These are phyloP conservation scores for Cordyceps javanica DNA, from an alignment of 2,329 filamentous ascomycete species.

Conservation along the genomic window DNA sequence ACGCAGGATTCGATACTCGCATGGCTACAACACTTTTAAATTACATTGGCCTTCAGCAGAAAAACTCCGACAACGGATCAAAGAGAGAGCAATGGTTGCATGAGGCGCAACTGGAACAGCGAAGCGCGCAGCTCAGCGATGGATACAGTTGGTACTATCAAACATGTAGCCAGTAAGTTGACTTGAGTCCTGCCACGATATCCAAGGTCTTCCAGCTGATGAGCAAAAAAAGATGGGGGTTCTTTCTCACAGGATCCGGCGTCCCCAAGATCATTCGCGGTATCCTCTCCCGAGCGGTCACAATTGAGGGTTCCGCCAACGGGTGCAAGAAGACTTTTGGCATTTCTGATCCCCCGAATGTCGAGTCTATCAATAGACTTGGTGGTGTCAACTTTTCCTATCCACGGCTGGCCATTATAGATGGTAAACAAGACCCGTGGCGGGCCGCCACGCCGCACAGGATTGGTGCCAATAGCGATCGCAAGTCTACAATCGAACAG, in stretches of 20 bases:
- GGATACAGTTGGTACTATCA: slow-evolving; percentile 45
- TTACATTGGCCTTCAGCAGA: slow-evolving; percentile 34
- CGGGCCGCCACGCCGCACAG: slow-evolving; percentile 66
- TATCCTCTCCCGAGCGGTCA: slow-evolving; percentile 64
- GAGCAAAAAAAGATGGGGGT: slow-evolving; percentile 58
- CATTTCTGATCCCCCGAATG: slow-evolving; percentile 56
- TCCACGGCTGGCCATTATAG: slow-evolving; percentile 67
- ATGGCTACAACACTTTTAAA: slow-evolving; percentile 43
- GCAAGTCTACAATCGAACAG: slow-evolving; percentile 55
- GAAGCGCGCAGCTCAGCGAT: neutral
- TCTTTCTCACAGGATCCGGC: slow-evolving; percentile 65
- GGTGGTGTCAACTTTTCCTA: slow-evolving; percentile 69
- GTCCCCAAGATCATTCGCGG: slow-evolving; percentile 59
- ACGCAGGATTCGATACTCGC: slow-evolving; percentile 34
- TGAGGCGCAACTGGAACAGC: neutral
- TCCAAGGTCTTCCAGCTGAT: neutral
- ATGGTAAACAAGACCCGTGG: slow-evolving; percentile 78
- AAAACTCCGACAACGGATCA: neutral
- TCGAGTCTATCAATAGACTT: slow-evolving; percentile 66
- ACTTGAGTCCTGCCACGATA: accelerated
- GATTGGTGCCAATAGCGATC: slow-evolving; percentile 42
- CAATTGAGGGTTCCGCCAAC: slow-evolving; percentile 53
- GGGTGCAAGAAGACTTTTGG: slow-evolving; percentile 65
- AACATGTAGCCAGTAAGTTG: slow-evolving; percentile 45
- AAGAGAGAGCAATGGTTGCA: neutral